Evolutionary conservation across 225 moss, liverwort and hornwort genomes (phyloP).

Genomic region (Polytrichum formosum): DNA sequence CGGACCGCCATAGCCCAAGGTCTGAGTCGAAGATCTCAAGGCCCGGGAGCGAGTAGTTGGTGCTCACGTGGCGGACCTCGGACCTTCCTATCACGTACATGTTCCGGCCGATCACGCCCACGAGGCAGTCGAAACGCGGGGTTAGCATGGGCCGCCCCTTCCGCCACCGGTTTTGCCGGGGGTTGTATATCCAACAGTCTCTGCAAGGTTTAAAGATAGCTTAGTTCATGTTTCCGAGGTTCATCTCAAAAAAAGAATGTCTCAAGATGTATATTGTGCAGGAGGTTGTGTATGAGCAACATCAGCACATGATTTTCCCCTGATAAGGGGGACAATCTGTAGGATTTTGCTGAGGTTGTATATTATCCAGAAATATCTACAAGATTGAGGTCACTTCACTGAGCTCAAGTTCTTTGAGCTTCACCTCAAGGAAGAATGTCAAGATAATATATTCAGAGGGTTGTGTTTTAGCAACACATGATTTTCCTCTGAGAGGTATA

Average conservation of each 20-base stretch:
- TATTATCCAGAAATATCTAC: slow-evolving; percentile 43
- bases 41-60: slow-evolving; percentile 48
- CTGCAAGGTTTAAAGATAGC: slow-evolving; percentile 3
- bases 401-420: not conserved
- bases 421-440: too few relatives aligned
- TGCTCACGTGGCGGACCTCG: slow-evolving; percentile 38
- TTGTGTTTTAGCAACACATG: too few relatives aligned
- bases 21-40: slow-evolving; percentile 37
- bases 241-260: too few relatives aligned
- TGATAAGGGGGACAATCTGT: too few relatives aligned
- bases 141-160: slow-evolving; percentile 43
- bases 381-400: not conserved
- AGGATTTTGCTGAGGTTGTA: slow-evolving; percentile 21
- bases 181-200: slow-evolving; percentile 52
- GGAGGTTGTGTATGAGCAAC: too few relatives aligned
- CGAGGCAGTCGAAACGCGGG: slow-evolving; percentile 40
- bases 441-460: too few relatives aligned
- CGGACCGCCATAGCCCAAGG: slow-evolving; percentile 25
- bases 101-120: slow-evolving; percentile 33
- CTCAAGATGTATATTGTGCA: too few relatives aligned
- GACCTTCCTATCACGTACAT: slow-evolving; percentile 51
- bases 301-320: too few relatives aligned
- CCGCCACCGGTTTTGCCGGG: slow-evolving; percentile 43
- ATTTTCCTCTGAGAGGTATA: too few relatives aligned
- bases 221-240: not conserved